These are phyloP conservation scores for Populus euphratica DNA, from an alignment of 345 rosid species.

Conservation along the genomic window DNA sequence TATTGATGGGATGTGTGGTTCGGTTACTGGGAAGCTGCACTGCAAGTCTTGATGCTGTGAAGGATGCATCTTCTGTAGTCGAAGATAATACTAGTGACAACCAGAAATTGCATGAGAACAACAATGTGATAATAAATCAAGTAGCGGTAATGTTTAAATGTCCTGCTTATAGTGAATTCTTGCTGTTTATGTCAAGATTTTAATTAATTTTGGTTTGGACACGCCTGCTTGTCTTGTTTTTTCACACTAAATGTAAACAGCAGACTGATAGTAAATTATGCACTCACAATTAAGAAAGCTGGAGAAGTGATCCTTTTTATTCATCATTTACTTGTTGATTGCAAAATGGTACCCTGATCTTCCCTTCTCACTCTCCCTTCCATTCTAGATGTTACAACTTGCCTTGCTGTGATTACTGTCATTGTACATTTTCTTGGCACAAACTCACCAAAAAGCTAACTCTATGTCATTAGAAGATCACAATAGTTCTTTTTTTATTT, in stretches of 20 bases:
- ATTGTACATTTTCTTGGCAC: not conserved
- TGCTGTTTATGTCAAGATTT: not conserved
- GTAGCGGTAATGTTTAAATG: constrained; percentile 41
- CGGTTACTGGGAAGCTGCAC: constrained; percentile 57
- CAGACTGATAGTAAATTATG: not conserved
- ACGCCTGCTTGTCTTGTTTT: not conserved
- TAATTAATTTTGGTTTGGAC: constrained; percentile 4
- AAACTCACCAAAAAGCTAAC: not conserved
- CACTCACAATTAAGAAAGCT: not conserved
- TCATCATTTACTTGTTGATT: not conserved
- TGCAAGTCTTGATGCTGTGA: constrained; percentile 40
- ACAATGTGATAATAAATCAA: constrained; percentile 23
- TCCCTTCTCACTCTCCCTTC: no score
- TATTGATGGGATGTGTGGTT: constrained; percentile 82
- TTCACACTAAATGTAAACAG: not conserved
- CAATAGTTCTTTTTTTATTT: not conserved
- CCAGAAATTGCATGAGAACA: constrained; percentile 28
- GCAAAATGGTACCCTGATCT: no score
- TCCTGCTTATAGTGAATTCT: constrained; percentile 1
- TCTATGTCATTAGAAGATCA: not conserved
- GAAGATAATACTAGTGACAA: constrained; percentile 15
- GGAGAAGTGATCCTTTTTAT: not conserved
- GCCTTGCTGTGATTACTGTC: not conserved
- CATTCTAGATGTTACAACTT: not conserved
- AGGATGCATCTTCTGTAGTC: constrained; percentile 30